Evolutionary conservation across 306 rosid genomes (phyloP).

Genomic region (Trichosanthes truncata): DNA sequence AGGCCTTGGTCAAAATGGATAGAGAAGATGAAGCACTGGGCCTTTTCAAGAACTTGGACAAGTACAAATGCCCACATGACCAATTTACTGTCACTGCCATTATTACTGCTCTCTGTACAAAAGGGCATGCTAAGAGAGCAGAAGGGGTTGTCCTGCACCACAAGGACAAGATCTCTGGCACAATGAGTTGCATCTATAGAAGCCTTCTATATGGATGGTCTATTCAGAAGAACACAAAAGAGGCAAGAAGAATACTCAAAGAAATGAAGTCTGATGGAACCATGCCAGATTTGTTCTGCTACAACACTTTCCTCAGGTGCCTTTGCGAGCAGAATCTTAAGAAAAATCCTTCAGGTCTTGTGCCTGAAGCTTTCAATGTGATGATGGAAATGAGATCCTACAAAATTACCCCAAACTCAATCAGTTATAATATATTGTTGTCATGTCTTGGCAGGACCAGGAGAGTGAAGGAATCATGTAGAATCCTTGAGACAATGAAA

Average conservation of each 20-base stretch:
- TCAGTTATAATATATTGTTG: slow-evolving; percentile 60
- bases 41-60: slow-evolving; percentile 64
- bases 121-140: slow-evolving; percentile 74
- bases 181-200: slow-evolving; percentile 39
- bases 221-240: slow-evolving; percentile 68
- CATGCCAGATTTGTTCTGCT: slow-evolving; percentile 60
- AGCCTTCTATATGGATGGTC: slow-evolving; percentile 79
- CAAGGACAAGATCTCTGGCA: slow-evolving; percentile 47
- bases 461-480: slow-evolving; percentile 68
- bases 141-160: slow-evolving; percentile 76
- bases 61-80: slow-evolving; percentile 48
- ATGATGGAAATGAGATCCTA: slow-evolving; percentile 77
- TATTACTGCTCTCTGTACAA: slow-evolving; percentile 53
- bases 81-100: slow-evolving; percentile 53
- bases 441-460: slow-evolving; percentile 66
- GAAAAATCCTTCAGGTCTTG: slow-evolving; percentile 70
- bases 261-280: slow-evolving; percentile 60
- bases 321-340: slow-evolving; percentile 59
- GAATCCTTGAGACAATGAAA: slow-evolving; percentile 52
- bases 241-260: slow-evolving; percentile 61
- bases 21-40: slow-evolving; percentile 77
- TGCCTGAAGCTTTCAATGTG: slow-evolving; percentile 73
- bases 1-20: slow-evolving; percentile 47
- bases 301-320: slow-evolving; percentile 60
- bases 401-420: slow-evolving; percentile 36